Evolutionary conservation across 345 rosid species (phyloP).

Genomic region (Sapria himalayana): DNA sequence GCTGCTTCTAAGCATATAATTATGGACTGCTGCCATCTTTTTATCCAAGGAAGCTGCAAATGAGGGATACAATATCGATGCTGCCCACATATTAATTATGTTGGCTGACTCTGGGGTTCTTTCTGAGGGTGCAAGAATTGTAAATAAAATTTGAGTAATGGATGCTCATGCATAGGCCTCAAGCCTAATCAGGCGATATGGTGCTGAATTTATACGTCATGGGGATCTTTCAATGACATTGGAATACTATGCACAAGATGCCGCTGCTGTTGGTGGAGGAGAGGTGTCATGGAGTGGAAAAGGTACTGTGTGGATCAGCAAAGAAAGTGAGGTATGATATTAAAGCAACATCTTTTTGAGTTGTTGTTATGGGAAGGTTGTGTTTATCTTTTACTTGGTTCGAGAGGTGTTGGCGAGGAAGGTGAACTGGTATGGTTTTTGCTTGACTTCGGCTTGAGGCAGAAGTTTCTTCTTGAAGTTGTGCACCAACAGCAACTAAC

Average conservation of each 20-base stretch:
- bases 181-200: constrained; percentile 83
- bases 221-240: constrained; percentile 61
- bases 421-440: constrained; percentile 69
- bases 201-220: constrained; percentile 58
- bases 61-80: constrained; percentile 66
- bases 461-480: constrained; percentile 74
- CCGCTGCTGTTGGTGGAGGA: constrained; percentile 90
- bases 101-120: constrained; percentile 70
- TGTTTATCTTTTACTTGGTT: constrained; percentile 55
- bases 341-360: constrained; percentile 82
- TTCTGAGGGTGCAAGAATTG: constrained; percentile 42
- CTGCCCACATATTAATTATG: constrained; percentile 58
- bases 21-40: constrained; percentile 54
- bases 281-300: constrained; percentile 72
- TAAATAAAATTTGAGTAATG: constrained; percentile 57
- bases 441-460: constrained; percentile 37
- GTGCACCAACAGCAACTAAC: constrained; percentile 71
- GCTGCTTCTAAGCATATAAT: constrained; percentile 70
- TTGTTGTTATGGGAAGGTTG: constrained; percentile 77
- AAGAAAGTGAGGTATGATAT: constrained; percentile 70
- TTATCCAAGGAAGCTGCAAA: constrained; percentile 72
- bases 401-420: constrained; percentile 80
- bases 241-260: constrained; percentile 95
- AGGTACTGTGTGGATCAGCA: constrained; percentile 52
- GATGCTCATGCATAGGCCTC: constrained; percentile 81